A percentile compares a stretch with the other conserved stretches of the same genome.
These are phyloP conservation scores for Dendrobium chrysotoxum DNA, from an alignment of 106 monocot species.

Conservation along the genomic window DNA sequence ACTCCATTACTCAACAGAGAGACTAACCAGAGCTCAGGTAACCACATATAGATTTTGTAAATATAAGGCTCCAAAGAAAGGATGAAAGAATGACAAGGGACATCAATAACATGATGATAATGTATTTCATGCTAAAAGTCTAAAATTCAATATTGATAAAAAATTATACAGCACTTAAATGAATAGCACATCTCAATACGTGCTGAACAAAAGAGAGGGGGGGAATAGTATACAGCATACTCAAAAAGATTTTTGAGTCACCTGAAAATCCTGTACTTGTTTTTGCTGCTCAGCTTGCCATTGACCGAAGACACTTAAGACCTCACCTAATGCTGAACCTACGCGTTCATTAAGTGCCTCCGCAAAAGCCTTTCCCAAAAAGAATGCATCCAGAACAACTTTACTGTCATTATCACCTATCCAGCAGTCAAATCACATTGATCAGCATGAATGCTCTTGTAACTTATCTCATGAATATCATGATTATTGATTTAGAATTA, in stretches of 20 bases:
- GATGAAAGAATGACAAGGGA: neutral
- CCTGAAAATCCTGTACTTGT: constrained; percentile 90
- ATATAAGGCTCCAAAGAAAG: neutral
- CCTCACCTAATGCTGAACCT: constrained; percentile 73
- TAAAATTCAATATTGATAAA: neutral
- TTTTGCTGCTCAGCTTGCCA: constrained; percentile 97
- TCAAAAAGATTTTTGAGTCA: constrained; percentile 12
- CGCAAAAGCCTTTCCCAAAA: constrained; percentile 94
- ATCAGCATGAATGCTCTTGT: constrained; percentile 1
- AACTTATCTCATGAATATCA: neutral
- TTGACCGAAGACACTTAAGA: constrained; percentile 77
- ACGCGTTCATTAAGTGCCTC: constrained; percentile 85
- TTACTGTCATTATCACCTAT: constrained; percentile 78
- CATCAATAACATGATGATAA: neutral
- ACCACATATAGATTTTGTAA: neutral
- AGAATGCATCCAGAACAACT: constrained; percentile 90
- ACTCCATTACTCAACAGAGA: neutral
- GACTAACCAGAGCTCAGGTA: neutral
- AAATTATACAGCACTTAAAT: neutral
- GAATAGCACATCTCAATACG: neutral
- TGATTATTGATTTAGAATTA: neutral
- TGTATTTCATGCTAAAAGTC: neutral
- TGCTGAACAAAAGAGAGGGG: neutral
- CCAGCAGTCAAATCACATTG: neutral
- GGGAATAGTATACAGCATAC: neutral